phyloP scores from a whole-genome alignment of 257 asterid species.

The Linderniella brevidens region DNA sequence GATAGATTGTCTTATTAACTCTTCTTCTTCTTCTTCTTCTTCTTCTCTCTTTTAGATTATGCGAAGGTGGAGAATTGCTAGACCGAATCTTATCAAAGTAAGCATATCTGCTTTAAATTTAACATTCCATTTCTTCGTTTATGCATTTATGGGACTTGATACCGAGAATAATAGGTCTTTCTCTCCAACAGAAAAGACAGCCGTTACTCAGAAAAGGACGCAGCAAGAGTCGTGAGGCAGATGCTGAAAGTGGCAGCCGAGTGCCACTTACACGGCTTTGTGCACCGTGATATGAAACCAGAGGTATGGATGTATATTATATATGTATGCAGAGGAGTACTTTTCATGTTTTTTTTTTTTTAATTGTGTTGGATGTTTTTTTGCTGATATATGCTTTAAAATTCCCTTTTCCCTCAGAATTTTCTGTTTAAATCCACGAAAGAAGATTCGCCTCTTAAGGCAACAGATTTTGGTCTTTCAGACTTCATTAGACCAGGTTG shows the following conservation, averaged over 20 bases:
- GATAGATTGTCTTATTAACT: slow-evolving; percentile 5
- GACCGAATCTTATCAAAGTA: slow-evolving; percentile 94
- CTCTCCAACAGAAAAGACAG: slow-evolving; percentile 76
- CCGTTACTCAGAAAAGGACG: slow-evolving; percentile 96
- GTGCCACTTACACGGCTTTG: slow-evolving; percentile 96
- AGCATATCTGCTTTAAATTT: no score
- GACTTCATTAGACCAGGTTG: slow-evolving; percentile 95
- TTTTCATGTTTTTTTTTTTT: background rate
- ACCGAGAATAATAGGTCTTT: no score
- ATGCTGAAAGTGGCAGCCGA: slow-evolving; percentile 99
- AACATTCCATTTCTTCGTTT: no score
- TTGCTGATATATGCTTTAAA: slow-evolving; percentile 13
- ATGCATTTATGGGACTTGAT: no score
- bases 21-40: background rate
- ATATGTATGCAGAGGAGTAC: no score
- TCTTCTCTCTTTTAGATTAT: slow-evolving; percentile 67
- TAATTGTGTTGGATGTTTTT: background rate
- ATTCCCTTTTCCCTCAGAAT: slow-evolving; percentile 34
- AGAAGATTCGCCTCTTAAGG: slow-evolving; percentile 77
- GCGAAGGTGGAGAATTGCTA: slow-evolving; percentile 96
- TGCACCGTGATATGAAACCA: slow-evolving; percentile 99
- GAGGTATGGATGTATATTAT: slow-evolving; percentile 30
- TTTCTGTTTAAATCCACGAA: slow-evolving; percentile 82
- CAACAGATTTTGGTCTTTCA: slow-evolving; percentile 98
- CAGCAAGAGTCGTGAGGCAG: slow-evolving; percentile 89